Evolutionary conservation across 1,284 basidiomycete genomes (phyloP), one percentile per base, ranked within the genome.

Genomic region (Pascua sp.): DNA sequence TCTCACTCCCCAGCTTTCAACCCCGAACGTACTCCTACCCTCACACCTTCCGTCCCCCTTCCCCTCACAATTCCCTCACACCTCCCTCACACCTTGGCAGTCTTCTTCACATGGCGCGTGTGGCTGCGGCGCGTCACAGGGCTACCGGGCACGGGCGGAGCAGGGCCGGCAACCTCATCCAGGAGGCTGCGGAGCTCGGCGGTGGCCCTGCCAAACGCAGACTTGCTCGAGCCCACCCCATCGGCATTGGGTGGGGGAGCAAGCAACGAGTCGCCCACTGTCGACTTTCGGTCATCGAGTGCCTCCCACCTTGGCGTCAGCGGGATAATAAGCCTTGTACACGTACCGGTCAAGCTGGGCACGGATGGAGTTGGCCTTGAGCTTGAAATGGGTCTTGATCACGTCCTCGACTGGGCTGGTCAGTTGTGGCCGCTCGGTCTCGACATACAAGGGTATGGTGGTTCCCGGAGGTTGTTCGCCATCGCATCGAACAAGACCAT

Each of bases 401-500:
- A 93, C 84, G 59, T 90, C 87, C 43, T 79, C 84, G 69, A 91
- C 94, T 54, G 87, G 85, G 24, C 24, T 7, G 86, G 88, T 53
- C 8, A 53, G 47, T 11, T 15, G 16, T 5, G 2, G 32, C 4
- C n/a, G 17, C 4, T 36, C 5, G 11, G 1, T 5, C 2, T 4
- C 5, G 11, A 61, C 73, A 53, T 45, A 76, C 73, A 78, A 36
- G 72, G 72, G 16, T 44, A 55, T 11, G 90, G 89, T 17, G 90
- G 88, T 47, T 82, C 83, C 72, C 85, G 87, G 64, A 95, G 77
- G 69, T 88, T 90, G 64, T 60, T 68, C 5, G 82, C 70, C 78
- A 91, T 90, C 54, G 91, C 90, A 39, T 89, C 90, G 67, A 83
- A 84, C 18, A 92, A 84, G 5, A 89, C 88, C 91, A 94, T 93